Conservation (phyloP, 2,329 filamentous ascomycete species). For the Magnaporthiopsis poae region DNA sequence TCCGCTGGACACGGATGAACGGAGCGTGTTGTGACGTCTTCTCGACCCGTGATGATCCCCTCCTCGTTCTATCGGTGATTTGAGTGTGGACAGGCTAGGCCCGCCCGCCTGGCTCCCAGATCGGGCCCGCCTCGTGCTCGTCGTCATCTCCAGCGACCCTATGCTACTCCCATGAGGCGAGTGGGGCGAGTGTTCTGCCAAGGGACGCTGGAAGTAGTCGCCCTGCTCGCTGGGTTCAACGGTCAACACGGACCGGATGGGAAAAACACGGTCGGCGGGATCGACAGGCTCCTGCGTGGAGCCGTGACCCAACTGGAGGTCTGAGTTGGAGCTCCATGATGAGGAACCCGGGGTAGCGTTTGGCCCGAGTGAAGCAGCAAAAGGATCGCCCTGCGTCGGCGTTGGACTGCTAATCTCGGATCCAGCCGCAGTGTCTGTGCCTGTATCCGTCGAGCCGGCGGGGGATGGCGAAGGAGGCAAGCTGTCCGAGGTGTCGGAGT, state of each 20-base stretch:
- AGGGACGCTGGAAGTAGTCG: constrained; percentile 27
- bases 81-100: constrained; percentile 9
- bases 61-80: constrained; percentile 2
- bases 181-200: neutral
- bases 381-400: constrained; percentile 3
- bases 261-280: constrained; percentile 57
- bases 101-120: constrained; percentile 13
- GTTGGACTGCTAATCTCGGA: constrained; percentile 6
- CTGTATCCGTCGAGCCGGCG: constrained; percentile 1
- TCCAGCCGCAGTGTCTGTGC: constrained; percentile 1
- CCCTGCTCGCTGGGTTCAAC: constrained; percentile 37
- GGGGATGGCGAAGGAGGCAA: neutral
- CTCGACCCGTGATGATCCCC: constrained; percentile 5
- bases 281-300: constrained; percentile 19
- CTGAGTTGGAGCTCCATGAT: constrained; percentile 32
- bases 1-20: constrained; percentile 34
- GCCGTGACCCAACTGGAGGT: constrained; percentile 27
- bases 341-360: constrained; percentile 20
- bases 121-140: constrained; percentile 11
- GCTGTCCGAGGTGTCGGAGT: neutral
- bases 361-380: neutral
- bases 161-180: constrained; percentile 10
- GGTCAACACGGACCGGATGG: constrained; percentile 70
- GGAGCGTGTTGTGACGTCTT: constrained; percentile 25
- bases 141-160: constrained; percentile 21